Conservation (phyloP, 2,329 filamentous ascomycete genomes). For the Alternaria brassicae region DNA sequence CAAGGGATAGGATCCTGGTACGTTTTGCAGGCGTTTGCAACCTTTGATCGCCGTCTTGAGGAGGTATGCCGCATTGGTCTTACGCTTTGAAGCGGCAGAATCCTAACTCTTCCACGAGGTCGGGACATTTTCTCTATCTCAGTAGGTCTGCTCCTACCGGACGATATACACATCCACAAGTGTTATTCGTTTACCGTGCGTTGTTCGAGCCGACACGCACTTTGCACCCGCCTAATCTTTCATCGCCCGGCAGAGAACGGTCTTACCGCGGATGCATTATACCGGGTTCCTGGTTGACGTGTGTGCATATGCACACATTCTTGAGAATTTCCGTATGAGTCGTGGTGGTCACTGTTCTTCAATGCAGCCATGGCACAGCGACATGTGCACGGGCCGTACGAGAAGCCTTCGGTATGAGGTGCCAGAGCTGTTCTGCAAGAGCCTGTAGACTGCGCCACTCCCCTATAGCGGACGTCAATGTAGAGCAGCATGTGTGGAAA, state of each 20-base stretch:
- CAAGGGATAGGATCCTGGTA: background rate
- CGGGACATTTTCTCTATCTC: background rate
- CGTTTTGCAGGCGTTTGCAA: constrained; percentile 1
- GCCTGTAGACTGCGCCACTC: background rate
- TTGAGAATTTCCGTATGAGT: constrained; percentile 12
- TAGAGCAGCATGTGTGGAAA: background rate
- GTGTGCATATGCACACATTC: constrained; percentile 16
- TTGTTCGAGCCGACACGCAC: background rate
- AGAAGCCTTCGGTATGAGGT: background rate
- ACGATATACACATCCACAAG: constrained; percentile 2
- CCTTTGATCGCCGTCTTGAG: background rate
- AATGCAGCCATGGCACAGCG: background rate
- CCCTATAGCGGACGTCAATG: background rate
- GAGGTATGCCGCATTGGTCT: background rate
- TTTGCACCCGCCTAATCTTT: constrained; percentile 19
- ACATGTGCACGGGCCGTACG: background rate
- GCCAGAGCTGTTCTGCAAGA: background rate
- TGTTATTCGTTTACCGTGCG: background rate
- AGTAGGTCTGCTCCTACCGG: background rate
- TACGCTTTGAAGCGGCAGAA: background rate
- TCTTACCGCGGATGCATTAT: background rate
- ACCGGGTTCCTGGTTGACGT: constrained; percentile 26
- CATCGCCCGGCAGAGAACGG: constrained; percentile 11
- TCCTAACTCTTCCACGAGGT: background rate
- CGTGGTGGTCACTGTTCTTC: constrained; percentile 3